Evolutionary conservation across 805 yeast genomes (phyloP).

Genomic region (Kluyveromyces siamensis): DNA sequence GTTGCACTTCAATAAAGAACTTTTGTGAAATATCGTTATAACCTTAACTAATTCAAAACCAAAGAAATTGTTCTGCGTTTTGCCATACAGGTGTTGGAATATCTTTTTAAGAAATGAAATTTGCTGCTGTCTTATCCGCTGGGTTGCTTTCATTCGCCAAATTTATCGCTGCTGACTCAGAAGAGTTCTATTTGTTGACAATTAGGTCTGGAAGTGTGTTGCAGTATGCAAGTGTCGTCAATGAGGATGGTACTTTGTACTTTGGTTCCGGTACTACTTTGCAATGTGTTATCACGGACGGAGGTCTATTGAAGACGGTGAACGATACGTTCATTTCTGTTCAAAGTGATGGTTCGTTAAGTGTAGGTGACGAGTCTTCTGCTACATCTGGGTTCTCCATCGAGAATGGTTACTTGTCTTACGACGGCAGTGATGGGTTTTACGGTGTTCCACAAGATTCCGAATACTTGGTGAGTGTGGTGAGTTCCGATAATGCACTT

Average conservation of each 20-base stretch:
- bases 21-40: too few relatives aligned
- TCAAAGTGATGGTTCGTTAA: constrained; percentile 15
- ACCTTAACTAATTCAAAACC: too few relatives aligned
- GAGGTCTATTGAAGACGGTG: constrained; percentile 23
- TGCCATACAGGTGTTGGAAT: too few relatives aligned
- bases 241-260: constrained; percentile 12
- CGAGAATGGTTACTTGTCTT: constrained; percentile 30
- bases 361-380: constrained; percentile 16
- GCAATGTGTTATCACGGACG: constrained; percentile 24
- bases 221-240: constrained; percentile 24
- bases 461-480: constrained; percentile 18
- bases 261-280: constrained; percentile 12
- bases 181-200: constrained; percentile 27
- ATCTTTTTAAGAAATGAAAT: constrained; percentile 13
- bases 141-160: constrained; percentile 21
- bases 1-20: too few relatives aligned
- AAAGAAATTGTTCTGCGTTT: too few relatives aligned
- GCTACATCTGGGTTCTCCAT: constrained; percentile 33
- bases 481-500: constrained; percentile 17
- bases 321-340: constrained; percentile 27
- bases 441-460: constrained; percentile 30
- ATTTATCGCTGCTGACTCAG: constrained; percentile 28
- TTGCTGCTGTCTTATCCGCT: constrained; percentile 17
- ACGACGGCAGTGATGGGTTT: constrained; percentile 30
- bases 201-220: constrained; percentile 30